Conservation (phyloP, 768 basidiomycete genomes). For the Trametes meyenii region DNA sequence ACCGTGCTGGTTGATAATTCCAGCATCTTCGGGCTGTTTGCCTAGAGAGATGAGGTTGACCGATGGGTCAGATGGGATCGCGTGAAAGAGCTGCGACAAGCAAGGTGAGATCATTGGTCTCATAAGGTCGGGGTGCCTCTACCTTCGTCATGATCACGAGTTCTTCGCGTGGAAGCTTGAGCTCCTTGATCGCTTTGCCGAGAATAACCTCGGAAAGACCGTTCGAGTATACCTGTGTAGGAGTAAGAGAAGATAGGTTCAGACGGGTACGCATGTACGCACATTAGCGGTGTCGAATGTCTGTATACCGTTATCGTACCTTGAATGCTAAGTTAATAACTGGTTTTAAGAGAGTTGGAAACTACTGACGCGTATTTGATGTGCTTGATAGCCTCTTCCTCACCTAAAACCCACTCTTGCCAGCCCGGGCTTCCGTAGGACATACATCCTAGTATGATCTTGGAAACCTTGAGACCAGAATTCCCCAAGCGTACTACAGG, state of each 20-base stretch:
- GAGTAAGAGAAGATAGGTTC: too few species aligned
- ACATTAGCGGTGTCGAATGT: conserved; percentile 44
- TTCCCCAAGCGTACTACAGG: conserved; percentile 33
- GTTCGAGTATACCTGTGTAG: conserved; percentile 42
- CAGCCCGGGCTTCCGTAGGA: conserved; percentile 36
- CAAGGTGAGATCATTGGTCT: too few species aligned
- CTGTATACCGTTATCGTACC: conserved; percentile 45
- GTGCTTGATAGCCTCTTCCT: conserved; percentile 41
- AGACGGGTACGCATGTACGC: too few species aligned
- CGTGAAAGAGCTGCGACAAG: conserved; percentile 19
- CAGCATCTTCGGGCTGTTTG: conserved; percentile 35
- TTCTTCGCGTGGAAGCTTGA: conserved; percentile 48
- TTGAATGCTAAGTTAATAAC: conserved; percentile 7
- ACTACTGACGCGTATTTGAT: conserved; percentile 45
- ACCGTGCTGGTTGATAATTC: conserved; percentile 26
- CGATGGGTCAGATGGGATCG: conserved; percentile 13
- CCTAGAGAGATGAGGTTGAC: conserved; percentile 14
- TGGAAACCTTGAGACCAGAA: conserved; percentile 35
- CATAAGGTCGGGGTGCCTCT: background rate
- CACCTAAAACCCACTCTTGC: conserved; percentile 42
- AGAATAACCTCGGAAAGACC: conserved; percentile 44
- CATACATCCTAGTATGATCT: conserved; percentile 40
- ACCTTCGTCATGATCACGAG: conserved; percentile 53
- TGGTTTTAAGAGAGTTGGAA: background rate
- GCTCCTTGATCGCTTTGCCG: conserved; percentile 47